Evolutionary conservation across 2,329 filamentous ascomycete species (phyloP), one percentile per base, ranked within the genome.

Genomic region (Pestalotiopsis sp.): DNA sequence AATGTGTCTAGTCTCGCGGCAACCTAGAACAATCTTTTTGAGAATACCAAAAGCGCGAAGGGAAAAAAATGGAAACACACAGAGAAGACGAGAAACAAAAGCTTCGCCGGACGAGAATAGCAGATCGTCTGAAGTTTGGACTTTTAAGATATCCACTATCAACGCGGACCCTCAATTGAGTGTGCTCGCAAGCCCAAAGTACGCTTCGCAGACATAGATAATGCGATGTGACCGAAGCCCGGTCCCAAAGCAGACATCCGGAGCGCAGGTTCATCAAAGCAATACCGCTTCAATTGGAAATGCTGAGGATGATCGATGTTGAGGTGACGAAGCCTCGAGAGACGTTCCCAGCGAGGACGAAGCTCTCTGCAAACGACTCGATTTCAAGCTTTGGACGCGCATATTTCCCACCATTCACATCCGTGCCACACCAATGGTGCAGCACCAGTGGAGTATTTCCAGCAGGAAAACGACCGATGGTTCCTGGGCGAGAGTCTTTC

Each of bases 371-470:
- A 14, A 20, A 62, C 31, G 59, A 39, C 13, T 62, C 59, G 31
- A 52, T 20, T 25, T 12, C n/a, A 38, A 36, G 25, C 31, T 36
- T 9, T 38, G 31, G 25, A n/a, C n/a, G 59, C 31, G 27, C 25
- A 62, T 62, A 62, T 62, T 62, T 62, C 59, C 59, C 59, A 62
- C 59, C 59, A 62, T 62, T 62, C 59, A 62, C 59, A 62, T 36
- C 25, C n/a, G 59, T 39, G 31, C 27, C 59, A 62, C 25, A 12
- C 27, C 6, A 12, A 36, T 36, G 59, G 25, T 62, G 59, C 59
- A 39, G 59, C 27, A 39, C 14, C 27, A 14, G 59, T 62, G 59
- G 59, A 36, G 59, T 20, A 17, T 13, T 62, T 36, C 31, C 31
- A n/a, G 45, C n/a, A 52, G 45, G 17, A n/a, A 52, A 52, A 52